These are phyloP conservation scores for Aaosphaeria arxii DNA, from an alignment of 2,329 filamentous ascomycete species.

Conservation along the genomic window DNA sequence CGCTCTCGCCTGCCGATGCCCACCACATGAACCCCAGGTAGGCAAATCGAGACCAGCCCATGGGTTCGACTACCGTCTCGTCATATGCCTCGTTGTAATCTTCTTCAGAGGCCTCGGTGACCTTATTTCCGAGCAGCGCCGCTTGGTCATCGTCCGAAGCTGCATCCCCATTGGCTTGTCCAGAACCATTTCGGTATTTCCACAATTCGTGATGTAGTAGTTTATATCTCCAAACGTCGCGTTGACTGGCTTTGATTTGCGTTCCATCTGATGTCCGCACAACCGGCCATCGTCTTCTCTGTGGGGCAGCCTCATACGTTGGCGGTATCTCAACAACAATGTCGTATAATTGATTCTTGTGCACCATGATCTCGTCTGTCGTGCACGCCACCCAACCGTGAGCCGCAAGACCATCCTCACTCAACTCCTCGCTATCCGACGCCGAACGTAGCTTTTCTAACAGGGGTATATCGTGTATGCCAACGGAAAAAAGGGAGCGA, in stretches of 20 bases:
- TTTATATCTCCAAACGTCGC: conserved; percentile 74
- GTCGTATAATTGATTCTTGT: conserved; percentile 86
- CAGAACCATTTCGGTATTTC: conserved; percentile 17
- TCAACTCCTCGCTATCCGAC: conserved; percentile 32
- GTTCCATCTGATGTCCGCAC: conserved; percentile 64
- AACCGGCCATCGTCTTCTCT: conserved; percentile 69
- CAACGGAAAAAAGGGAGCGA: conserved; percentile 85
- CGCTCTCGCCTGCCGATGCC: conserved; percentile 76
- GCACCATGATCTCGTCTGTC: conserved; percentile 86
- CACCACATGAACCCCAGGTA: conserved; percentile 89
- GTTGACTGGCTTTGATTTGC: conserved; percentile 79
- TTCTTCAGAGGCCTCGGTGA: conserved; percentile 24
- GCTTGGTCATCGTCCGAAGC: conserved; percentile 19
- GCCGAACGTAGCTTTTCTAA: conserved; percentile 62
- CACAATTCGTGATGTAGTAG: conserved; percentile 33
- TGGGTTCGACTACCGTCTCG: conserved; percentile 51
- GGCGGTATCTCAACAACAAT: conserved; percentile 80
- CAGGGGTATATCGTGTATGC: conserved; percentile 86
- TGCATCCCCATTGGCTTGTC: conserved; percentile 4
- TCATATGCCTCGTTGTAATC: conserved; percentile 35
- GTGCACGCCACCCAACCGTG: conserved; percentile 89
- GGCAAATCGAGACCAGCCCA: conserved; percentile 68
- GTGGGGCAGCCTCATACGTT: conserved; percentile 49
- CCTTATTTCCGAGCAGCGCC: conserved; percentile 19
- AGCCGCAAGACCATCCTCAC: conserved; percentile 29